These are phyloP conservation scores for Teratosphaeria viscida DNA, from an alignment of 2,329 filamentous ascomycete species.

Conservation along the genomic window DNA sequence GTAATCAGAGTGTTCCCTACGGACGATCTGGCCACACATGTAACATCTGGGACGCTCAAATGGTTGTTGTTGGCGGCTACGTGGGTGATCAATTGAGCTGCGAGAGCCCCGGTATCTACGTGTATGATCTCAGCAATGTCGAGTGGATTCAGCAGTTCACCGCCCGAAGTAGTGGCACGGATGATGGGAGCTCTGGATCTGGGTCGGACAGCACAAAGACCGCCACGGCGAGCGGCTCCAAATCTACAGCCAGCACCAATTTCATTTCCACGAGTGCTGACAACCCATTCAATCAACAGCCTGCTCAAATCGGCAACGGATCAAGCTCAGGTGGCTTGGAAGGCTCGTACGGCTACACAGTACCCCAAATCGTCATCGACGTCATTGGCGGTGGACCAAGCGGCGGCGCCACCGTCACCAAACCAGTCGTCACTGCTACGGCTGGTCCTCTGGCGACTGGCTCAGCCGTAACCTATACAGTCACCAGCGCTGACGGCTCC, in stretches of 20 bases:
- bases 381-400: conserved; percentile 57
- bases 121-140: conserved; percentile 63
- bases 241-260: conserved; percentile 5
- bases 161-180: conserved; percentile 45
- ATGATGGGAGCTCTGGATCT: conserved; percentile 13
- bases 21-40: conserved; percentile 54
- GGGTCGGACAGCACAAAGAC: neutral
- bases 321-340: conserved; percentile 47
- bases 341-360: conserved; percentile 54
- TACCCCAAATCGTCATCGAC: conserved; percentile 53
- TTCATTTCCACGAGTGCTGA: conserved; percentile 19
- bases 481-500: conserved; percentile 40
- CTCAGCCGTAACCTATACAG: conserved; percentile 57
- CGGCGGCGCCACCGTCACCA: conserved; percentile 60
- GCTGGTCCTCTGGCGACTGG: conserved; percentile 62
- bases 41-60: conserved; percentile 43
- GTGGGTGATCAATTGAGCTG: conserved; percentile 51
- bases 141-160: conserved; percentile 63
- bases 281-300: conserved; percentile 42
- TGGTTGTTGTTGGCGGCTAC: conserved; percentile 69
- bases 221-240: conserved; percentile 4
- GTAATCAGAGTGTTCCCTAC: conserved; percentile 37
- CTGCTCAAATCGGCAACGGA: conserved; percentile 33
- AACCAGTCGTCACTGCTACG: conserved; percentile 52
- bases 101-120: conserved; percentile 59